Evolutionary conservation across 2,329 filamentous ascomycete species (phyloP), one percentile per base, ranked within the genome.

Genomic region (Fusarium anguioides): DNA sequence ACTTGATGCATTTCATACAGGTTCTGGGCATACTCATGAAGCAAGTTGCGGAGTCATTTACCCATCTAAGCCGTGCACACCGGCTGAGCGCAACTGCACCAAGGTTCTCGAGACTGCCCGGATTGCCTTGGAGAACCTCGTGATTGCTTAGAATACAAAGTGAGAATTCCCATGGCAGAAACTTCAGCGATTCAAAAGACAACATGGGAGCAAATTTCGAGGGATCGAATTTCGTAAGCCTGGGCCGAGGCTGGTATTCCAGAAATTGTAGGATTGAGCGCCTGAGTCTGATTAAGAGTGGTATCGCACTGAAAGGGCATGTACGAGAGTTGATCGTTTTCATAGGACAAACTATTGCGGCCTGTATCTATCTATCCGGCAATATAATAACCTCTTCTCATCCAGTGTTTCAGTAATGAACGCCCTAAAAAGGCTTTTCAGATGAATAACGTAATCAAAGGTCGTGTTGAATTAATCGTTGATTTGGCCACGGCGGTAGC

Each of bases 31-130:
- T 21, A 24, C 75, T 33, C 49, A 70, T 27, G 52, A 67, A 33
- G 33, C 60, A 47, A 14, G 75, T 18, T 62, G 75, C 60, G 68
- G 75, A 11, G 65, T 77, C 48, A 70, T 72, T 12, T 67, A 74
- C 39, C 56, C 71, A 14, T 42, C 47, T 8, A 60, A 70, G 35
- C 58, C 75, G 20, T 64, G 73, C 60, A 62, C 80, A 21, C 74
- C 72, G 11, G 75, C 78, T 46, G 72, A 80, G 24, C 74, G 79
- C 15, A 75, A 79, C 23, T 89, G 86, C 60, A 72, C 83, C 63
- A 78, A 77, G 57, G 81, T 89, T 31, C 80, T 89, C 18, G 81
- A 84, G 27, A 81, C 87, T 29, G 86, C 87, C 7, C 82, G 83
- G 60, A 69, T 79, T 41, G 84, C 86, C 4, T 79, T 89, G 49